Conservation (phyloP, 805 yeast species). For the Hagleromyces aurorensis region DNA sequence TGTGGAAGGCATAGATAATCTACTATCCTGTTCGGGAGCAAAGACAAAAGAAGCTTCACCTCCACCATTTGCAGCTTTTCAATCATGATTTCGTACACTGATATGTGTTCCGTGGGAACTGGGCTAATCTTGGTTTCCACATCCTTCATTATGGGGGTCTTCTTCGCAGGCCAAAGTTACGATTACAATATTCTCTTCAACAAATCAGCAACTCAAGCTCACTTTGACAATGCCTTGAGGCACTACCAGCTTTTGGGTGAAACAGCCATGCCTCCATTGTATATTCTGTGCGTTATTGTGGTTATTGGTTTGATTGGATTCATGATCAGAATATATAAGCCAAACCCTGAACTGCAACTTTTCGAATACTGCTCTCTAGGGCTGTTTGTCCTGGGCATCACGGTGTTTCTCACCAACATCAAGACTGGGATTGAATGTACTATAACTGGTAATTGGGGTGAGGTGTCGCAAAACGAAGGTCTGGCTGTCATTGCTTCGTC, state of each 20-base stretch:
- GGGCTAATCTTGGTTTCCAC: conserved; percentile 36
- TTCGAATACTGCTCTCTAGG: conserved; percentile 86
- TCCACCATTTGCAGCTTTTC: too few relatives aligned
- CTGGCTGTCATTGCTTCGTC: conserved; percentile 89
- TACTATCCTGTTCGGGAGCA: too few relatives aligned
- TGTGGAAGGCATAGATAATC: too few relatives aligned
- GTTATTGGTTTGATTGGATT: conserved; percentile 64
- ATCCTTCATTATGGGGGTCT: conserved; percentile 72
- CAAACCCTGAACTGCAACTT: conserved; percentile 73
- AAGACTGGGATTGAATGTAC: conserved; percentile 71
- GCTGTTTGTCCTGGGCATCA: conserved; percentile 61
- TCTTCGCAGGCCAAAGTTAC: conserved; percentile 74
- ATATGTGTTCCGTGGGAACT: conserved; percentile 26
- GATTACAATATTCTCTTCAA: conserved; percentile 71
- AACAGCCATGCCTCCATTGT: conserved; percentile 38
- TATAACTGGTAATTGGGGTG: conserved; percentile 81
- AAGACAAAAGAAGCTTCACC: too few relatives aligned
- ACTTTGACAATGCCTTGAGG: conserved; percentile 50
- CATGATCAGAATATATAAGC: conserved; percentile 73
- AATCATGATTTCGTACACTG: conserved; percentile 25
- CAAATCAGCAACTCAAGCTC: conserved; percentile 40
- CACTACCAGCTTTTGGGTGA: conserved; percentile 74
- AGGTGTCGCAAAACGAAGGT: conserved; percentile 79
- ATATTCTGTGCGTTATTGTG: conserved; percentile 56
- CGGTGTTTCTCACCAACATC: conserved; percentile 80